Base-by-base conservation (phyloP, 257 asterid genomes). In the Solanum megistacrolobum region DNA sequence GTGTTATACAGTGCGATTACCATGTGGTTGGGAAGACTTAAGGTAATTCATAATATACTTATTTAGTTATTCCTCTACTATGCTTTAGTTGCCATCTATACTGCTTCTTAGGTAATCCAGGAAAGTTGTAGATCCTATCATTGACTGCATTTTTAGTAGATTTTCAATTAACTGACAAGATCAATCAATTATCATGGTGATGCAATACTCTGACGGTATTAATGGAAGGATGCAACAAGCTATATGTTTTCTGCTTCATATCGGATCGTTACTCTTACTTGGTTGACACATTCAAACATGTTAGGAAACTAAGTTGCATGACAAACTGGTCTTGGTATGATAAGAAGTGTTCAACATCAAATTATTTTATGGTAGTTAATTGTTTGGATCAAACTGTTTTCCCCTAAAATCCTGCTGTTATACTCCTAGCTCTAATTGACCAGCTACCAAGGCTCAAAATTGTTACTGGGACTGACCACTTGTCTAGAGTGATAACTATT, bases 1-100 rank as follows among this genome's bases (percentile, higher is more conserved):
- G 96, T 97, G 84, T n/a, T 90, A 60, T 95, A 95, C 87, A 95
- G 98, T 90, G 98, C 98, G 46, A 39, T 91, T 88, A 97, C 99
- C 21, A 97, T 97, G 99, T 93, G 91, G 55, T 96, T 97, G 7
- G 99, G 99, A 84, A 95, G 92, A 88, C 96, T 97, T 16, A 96
- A 96, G 99, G 99, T 95, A 91, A 88, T 65, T 79, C 58, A 21
- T 11, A 2, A 38, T 35, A 46, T 71, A 21, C 18, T 72, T 34
- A 75, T 72, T 52, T 31, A 10, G 69, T 29, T 82, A 82, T 29
- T 48, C 85, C 27, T 35, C 31, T 35, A 10, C 13, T 48, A 82
- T 82, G 29, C 20, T 82, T 46, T 29, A 81, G 69, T 36, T 48
- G 6, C 20, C 20, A 29, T 82, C 39, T 48, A 18, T 81, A 31